Percentiles rank a stretch among this genome's conserved stretches.
phyloP scores from a whole-genome alignment of 1,139 yeast species.

The Starmera stellimalicola region DNA sequence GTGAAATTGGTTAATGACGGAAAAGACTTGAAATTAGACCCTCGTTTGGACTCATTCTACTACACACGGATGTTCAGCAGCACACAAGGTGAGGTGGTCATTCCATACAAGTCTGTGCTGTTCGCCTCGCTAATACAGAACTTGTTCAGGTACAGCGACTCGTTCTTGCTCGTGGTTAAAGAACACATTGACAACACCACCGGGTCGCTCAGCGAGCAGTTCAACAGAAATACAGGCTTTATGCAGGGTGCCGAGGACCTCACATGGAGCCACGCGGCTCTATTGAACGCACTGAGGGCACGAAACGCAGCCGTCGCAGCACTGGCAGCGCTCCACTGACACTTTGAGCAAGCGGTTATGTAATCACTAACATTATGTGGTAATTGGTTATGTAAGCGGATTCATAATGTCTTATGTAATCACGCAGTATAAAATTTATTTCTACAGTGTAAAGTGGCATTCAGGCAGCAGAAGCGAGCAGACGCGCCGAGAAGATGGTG shows the following conservation, averaged over 20 bases:
- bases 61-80: constrained; percentile 19
- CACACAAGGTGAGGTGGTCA: constrained; percentile 9
- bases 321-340: too few species aligned
- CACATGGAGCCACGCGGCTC: constrained; percentile 88
- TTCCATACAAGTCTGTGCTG: constrained; percentile 37
- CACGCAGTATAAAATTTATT: too few species aligned
- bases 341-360: too few species aligned
- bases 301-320: too few species aligned
- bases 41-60: constrained; percentile 16
- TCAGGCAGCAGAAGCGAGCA: too few species aligned
- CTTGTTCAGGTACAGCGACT: constrained; percentile 58
- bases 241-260: constrained; percentile 83
- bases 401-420: too few species aligned
- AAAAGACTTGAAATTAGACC: constrained; percentile 24
- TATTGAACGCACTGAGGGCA: constrained; percentile 62
- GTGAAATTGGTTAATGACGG: constrained; percentile 23
- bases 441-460: too few species aligned
- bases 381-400: too few species aligned
- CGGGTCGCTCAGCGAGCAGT: constrained; percentile 88
- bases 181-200: constrained; percentile 60
- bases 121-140: constrained; percentile 36
- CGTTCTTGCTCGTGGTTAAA: constrained; percentile 62
- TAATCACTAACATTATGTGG: too few species aligned
- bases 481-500: too few species aligned
- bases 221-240: constrained; percentile 68